These are phyloP conservation scores for Combretum micranthum DNA, from an alignment of 345 rosid genomes.

Conservation along the genomic window DNA sequence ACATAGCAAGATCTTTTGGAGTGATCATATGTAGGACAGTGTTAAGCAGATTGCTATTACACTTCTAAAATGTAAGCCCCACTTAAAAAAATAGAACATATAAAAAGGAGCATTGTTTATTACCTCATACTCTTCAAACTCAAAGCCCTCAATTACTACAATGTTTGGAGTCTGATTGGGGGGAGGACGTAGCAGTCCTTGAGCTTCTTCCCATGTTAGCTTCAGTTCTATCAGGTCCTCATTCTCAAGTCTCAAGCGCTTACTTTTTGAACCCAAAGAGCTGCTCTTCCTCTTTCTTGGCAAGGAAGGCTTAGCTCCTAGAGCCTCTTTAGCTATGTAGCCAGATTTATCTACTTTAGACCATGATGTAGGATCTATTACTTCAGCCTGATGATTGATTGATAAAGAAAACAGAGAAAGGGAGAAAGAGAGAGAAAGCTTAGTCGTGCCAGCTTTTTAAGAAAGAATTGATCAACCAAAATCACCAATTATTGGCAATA, in stretches of 20 bases:
- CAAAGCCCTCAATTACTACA: constrained; percentile 69
- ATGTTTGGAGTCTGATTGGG: constrained; percentile 54
- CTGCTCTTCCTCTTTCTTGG: constrained; percentile 67
- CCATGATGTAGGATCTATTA: constrained; percentile 55
- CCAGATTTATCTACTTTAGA: constrained; percentile 65
- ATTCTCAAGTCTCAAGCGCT: constrained; percentile 65
- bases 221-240: constrained; percentile 71
- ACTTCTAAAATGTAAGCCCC: constrained; percentile 3
- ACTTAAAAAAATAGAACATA: constrained; percentile 5
- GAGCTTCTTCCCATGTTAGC: constrained; percentile 95
- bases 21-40: too few species aligned
- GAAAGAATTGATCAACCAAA: constrained; percentile 22
- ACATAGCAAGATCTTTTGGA: too few species aligned
- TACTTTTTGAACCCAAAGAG: constrained; percentile 60
- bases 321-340: constrained; percentile 59
- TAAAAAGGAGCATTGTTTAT: background rate
- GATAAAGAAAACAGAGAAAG: too few species aligned
- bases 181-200: constrained; percentile 77
- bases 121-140: constrained; percentile 98
- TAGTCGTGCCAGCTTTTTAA: constrained; percentile 6
- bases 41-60: too few species aligned
- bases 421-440: too few species aligned
- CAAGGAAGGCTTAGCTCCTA: constrained; percentile 41
- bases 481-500: constrained; percentile 20
- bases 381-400: constrained; percentile 49